A percentile compares a stretch with the other conserved stretches of the same genome.
Evolutionary conservation across 2,329 filamentous ascomycete species (phyloP).

Genomic region (Fusarium xylarioides): DNA sequence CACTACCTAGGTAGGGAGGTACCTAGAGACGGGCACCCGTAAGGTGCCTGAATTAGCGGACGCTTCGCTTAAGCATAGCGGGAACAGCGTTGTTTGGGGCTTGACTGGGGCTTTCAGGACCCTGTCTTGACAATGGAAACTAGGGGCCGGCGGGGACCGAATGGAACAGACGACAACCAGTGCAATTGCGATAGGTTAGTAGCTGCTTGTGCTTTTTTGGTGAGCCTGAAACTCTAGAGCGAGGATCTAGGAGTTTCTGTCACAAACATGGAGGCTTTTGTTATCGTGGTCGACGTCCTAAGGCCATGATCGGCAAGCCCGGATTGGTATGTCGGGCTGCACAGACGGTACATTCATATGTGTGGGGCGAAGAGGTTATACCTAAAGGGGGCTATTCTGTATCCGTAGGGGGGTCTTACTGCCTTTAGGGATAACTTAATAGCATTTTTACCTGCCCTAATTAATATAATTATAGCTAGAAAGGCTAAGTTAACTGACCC

Average conservation of each 20-base stretch:
- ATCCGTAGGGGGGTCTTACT: no score
- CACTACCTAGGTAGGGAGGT: background rate
- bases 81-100: slow-evolving; percentile 40
- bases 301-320: no score
- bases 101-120: slow-evolving; percentile 15
- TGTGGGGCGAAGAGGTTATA: no score
- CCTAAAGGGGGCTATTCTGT: no score
- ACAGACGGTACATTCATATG: no score
- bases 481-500: no score
- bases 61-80: slow-evolving; percentile 43
- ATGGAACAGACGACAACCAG: slow-evolving; percentile 27
- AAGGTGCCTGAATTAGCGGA: slow-evolving; percentile 24
- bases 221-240: slow-evolving; percentile 42
- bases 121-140: background rate
- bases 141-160: slow-evolving; percentile 12
- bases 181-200: slow-evolving; percentile 34
- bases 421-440: no score
- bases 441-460: no score
- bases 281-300: slow-evolving; percentile 1
- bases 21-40: background rate
- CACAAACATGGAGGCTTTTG: slow-evolving; percentile 18
- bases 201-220: slow-evolving; percentile 34
- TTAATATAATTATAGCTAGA: no score
- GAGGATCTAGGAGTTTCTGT: slow-evolving; percentile 34
- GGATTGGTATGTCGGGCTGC: no score